Evolutionary conservation across 2,329 filamentous ascomycete genomes (phyloP).

Genomic region (Penicillium italicum): DNA sequence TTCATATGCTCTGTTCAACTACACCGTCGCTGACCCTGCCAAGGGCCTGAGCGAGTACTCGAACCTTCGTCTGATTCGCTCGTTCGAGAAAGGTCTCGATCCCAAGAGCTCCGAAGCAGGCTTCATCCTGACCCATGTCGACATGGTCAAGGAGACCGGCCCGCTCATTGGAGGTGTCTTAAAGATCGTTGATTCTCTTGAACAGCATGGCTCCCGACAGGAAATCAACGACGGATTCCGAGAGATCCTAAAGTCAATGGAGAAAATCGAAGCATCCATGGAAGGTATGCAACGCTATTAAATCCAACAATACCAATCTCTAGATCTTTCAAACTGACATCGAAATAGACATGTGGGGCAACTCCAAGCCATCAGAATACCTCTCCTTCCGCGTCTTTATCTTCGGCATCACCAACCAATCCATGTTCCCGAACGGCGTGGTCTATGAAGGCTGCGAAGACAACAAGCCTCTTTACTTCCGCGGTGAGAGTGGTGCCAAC

Average conservation of each 20-base stretch:
- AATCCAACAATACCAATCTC: not conserved
- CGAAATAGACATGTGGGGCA: slow-evolving; percentile 73
- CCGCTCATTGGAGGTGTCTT: slow-evolving; percentile 70
- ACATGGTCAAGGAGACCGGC: slow-evolving; percentile 88
- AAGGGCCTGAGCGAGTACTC: slow-evolving; percentile 54
- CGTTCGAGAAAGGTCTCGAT: slow-evolving; percentile 86
- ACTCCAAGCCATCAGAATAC: slow-evolving; percentile 79
- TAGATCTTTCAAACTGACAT: not conserved
- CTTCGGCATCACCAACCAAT: slow-evolving; percentile 89
- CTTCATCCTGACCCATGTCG: slow-evolving; percentile 92
- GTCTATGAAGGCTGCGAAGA: slow-evolving; percentile 80
- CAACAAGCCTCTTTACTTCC: slow-evolving; percentile 69
- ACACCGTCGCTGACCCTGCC: slow-evolving; percentile 55
- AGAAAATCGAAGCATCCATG: slow-evolving; percentile 74
- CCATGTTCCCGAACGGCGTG: slow-evolving; percentile 91
- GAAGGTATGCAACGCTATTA: slow-evolving; percentile 52
- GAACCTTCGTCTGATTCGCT: slow-evolving; percentile 78
- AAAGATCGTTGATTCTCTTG: slow-evolving; percentile 59
- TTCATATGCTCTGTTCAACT: slow-evolving; percentile 62
- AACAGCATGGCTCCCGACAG: slow-evolving; percentile 49
- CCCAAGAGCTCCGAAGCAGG: slow-evolving; percentile 85
- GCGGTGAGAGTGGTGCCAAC: slow-evolving; percentile 89
- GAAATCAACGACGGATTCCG: slow-evolving; percentile 63
- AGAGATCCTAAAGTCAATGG: slow-evolving; percentile 60
- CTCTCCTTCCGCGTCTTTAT: slow-evolving; percentile 93